These are phyloP conservation scores for Berberis thunbergii DNA, from an alignment of 164 flowering plant genomes.

Conservation along the genomic window DNA sequence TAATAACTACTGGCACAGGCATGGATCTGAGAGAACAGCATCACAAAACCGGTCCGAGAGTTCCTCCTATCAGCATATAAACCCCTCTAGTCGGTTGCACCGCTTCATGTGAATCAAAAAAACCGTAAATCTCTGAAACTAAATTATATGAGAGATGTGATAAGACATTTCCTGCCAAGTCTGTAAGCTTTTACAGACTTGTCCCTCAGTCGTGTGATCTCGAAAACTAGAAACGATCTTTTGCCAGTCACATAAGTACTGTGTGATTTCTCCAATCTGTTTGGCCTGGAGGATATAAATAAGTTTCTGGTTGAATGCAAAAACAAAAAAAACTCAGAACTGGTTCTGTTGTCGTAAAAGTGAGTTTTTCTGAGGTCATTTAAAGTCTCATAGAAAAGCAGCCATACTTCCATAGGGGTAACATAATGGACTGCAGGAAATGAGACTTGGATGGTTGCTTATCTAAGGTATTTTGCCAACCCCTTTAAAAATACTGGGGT, in stretches of 20 bases:
- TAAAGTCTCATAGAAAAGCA: too few relatives aligned
- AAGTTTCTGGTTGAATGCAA: slow-evolving; percentile 9
- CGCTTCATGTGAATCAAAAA: slow-evolving; percentile 25
- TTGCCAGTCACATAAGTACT: slow-evolving; percentile 17
- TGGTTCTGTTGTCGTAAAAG: not conserved
- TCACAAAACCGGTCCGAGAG: slow-evolving; percentile 54
- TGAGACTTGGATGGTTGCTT: too few relatives aligned
- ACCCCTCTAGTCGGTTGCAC: slow-evolving; percentile 11
- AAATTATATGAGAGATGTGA: slow-evolving; percentile 8
- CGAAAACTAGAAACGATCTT: slow-evolving; percentile 16
- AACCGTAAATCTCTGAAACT: slow-evolving; percentile 15
- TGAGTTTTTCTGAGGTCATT: not conserved
- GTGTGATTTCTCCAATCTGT: slow-evolving; percentile 29
- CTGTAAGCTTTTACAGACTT: slow-evolving; percentile 22
- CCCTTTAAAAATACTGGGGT: too few relatives aligned
- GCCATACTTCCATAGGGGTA: too few relatives aligned
- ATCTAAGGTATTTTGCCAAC: too few relatives aligned
- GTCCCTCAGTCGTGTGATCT: slow-evolving; percentile 21
- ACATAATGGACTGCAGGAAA: too few relatives aligned
- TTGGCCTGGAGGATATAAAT: slow-evolving; percentile 27
- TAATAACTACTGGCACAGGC: slow-evolving; percentile 56
- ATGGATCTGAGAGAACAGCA: slow-evolving; percentile 61
- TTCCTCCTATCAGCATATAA: slow-evolving; percentile 15
- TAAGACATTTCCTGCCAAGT: slow-evolving; percentile 8
- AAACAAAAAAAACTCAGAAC: not conserved